phyloP scores from a whole-genome alignment of 176 grass and related monocot species.

The Zea luxurians region DNA sequence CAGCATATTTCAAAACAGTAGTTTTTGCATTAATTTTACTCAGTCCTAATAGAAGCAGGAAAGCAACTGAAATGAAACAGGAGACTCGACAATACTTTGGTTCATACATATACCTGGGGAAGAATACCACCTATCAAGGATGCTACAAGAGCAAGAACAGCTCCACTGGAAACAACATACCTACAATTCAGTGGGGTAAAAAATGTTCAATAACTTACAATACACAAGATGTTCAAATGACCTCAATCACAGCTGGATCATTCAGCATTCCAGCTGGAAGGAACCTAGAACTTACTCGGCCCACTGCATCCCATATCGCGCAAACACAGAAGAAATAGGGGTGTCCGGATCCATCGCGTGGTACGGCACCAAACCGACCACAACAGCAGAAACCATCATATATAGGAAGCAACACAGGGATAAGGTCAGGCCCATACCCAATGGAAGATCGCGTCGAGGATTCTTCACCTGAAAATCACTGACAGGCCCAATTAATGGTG shows the following conservation, averaged over 20 bases:
- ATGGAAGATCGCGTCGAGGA: conserved; percentile 82
- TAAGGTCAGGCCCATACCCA: conserved; percentile 64
- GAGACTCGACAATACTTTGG: neutral
- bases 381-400: conserved; percentile 84
- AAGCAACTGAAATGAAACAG: neutral
- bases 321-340: conserved; percentile 79
- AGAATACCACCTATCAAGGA: conserved; percentile 81
- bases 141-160: conserved; percentile 79
- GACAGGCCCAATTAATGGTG: conserved; percentile 28
- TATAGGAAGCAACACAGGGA: conserved; percentile 81
- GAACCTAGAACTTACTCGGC: conserved; percentile 57
- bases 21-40: neutral
- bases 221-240: neutral
- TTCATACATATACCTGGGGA: conserved; percentile 63
- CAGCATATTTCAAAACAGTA: neutral
- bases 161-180: conserved; percentile 77
- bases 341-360: conserved; percentile 74
- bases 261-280: conserved; percentile 25
- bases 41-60: neutral
- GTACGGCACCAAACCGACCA: conserved; percentile 86
- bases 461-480: conserved; percentile 76
- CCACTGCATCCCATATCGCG: conserved; percentile 71
- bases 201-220: conserved; percentile 5
- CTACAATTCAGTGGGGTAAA: conserved; percentile 40
- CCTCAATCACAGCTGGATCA: neutral